phyloP scores from a whole-genome alignment of 176 grass and related monocot genomes.

The Elymus sibiricus region DNA sequence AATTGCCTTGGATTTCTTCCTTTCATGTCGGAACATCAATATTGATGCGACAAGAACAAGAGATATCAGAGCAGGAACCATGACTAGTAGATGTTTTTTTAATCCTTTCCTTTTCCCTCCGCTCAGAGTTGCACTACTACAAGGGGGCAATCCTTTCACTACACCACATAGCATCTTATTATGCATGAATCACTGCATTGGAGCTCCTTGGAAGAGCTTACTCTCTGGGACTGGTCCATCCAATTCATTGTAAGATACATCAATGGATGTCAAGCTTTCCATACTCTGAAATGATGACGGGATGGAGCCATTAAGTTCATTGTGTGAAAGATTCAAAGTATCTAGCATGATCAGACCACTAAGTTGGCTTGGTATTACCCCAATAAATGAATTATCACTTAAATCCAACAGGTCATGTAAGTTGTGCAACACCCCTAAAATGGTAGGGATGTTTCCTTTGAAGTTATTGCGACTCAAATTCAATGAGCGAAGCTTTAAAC shows the following conservation, averaged over 20 bases:
- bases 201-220: background rate
- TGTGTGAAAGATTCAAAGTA: background rate
- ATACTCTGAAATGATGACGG: background rate
- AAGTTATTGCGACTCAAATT: background rate
- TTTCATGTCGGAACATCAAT: background rate
- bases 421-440: background rate
- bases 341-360: background rate
- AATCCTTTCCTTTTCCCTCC: background rate
- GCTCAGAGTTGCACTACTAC: background rate
- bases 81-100: background rate
- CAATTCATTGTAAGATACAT: background rate
- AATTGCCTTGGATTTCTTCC: background rate
- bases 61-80: background rate
- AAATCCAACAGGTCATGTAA: background rate
- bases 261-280: background rate
- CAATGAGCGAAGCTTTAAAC: background rate
- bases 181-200: background rate
- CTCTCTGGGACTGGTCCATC: background rate
- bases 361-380: background rate
- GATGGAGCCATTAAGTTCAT: background rate
- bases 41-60: background rate
- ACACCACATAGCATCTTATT: background rate
- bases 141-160: background rate
- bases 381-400: background rate
- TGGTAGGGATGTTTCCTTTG: background rate